phyloP scores from a whole-genome alignment of 1,284 basidiomycete genomes.

The Amylostereum chailletii region DNA sequence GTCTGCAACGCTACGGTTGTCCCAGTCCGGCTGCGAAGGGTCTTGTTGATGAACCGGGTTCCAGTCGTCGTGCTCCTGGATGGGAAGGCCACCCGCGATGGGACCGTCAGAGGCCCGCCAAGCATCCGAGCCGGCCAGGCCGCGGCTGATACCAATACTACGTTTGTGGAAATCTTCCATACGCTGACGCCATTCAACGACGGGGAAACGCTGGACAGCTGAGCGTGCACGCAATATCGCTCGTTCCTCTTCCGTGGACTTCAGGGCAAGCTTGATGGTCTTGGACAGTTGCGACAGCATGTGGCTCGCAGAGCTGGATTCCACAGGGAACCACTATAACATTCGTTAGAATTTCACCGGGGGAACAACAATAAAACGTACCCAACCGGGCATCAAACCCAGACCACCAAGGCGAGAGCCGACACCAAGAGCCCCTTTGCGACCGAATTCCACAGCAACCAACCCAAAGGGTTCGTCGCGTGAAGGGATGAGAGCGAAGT shows the following conservation, averaged over 20 bases:
- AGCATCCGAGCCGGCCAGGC: slow-evolving; percentile 60
- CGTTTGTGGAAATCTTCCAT: slow-evolving; percentile 91
- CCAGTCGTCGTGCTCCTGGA: slow-evolving; percentile 47
- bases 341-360: slow-evolving; percentile 10
- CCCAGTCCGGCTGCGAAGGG: slow-evolving; percentile 49
- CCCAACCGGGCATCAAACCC: slow-evolving; percentile 95
- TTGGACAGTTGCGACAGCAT: slow-evolving; percentile 93
- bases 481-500: slow-evolving; percentile 89
- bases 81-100: slow-evolving; percentile 31
- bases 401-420: slow-evolving; percentile 88
- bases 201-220: slow-evolving; percentile 90
- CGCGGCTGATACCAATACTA: slow-evolving; percentile 67
- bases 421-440: slow-evolving; percentile 91
- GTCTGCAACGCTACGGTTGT: slow-evolving; percentile 31
- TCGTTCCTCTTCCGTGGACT: slow-evolving; percentile 83
- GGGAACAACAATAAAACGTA: slow-evolving; percentile 29
- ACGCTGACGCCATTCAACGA: slow-evolving; percentile 91
- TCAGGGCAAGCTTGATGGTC: slow-evolving; percentile 88
- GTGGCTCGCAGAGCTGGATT: slow-evolving; percentile 83
- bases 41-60: slow-evolving; percentile 40
- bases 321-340: slow-evolving; percentile 86
- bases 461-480: slow-evolving; percentile 93
- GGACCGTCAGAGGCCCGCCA: slow-evolving; percentile 73
- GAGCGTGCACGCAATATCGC: slow-evolving; percentile 87
- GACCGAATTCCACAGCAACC: slow-evolving; percentile 90